phyloP scores from a whole-genome alignment of 1,284 basidiomycete species.

The Microbotryum saponariae region DNA sequence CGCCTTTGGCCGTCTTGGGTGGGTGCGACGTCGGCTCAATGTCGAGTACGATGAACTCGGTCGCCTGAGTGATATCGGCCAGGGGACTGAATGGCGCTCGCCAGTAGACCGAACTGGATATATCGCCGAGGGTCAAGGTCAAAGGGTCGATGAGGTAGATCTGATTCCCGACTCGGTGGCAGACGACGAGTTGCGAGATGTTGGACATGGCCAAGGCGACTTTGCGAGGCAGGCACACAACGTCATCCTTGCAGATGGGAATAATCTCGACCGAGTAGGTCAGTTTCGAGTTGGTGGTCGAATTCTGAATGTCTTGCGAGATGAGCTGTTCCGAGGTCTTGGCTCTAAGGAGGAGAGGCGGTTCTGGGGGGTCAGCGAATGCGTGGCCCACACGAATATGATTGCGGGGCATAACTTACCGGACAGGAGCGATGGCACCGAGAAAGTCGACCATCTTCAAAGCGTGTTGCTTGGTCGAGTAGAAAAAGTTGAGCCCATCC shows the following conservation, averaged over 20 bases:
- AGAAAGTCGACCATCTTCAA: conserved; percentile 98
- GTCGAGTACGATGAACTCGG: conserved; percentile 93
- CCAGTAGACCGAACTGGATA: conserved; percentile 80
- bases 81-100: conserved; percentile 77
- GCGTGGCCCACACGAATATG: not conserved
- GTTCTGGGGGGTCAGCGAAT: not conserved
- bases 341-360: conserved; percentile 48
- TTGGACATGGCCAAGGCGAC: conserved; percentile 75
- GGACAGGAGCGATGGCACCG: conserved; percentile 67
- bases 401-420: conserved; percentile 35
- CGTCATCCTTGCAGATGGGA: conserved; percentile 95
- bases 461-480: conserved; percentile 79
- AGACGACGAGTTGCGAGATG: conserved; percentile 78
- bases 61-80: conserved; percentile 71
- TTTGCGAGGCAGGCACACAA: conserved; percentile 78
- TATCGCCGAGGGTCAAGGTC: conserved; percentile 75
- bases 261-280: conserved; percentile 96
- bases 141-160: conserved; percentile 83
- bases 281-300: conserved; percentile 93
- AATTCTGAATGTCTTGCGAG: conserved; percentile 83
- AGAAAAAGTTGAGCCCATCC: conserved; percentile 97
- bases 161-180: conserved; percentile 83
- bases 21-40: conserved; percentile 63
- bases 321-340: conserved; percentile 91
- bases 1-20: conserved; percentile 38